Conservation (phyloP, 108 stramenopile genomes). For the Seminavis robusta region DNA sequence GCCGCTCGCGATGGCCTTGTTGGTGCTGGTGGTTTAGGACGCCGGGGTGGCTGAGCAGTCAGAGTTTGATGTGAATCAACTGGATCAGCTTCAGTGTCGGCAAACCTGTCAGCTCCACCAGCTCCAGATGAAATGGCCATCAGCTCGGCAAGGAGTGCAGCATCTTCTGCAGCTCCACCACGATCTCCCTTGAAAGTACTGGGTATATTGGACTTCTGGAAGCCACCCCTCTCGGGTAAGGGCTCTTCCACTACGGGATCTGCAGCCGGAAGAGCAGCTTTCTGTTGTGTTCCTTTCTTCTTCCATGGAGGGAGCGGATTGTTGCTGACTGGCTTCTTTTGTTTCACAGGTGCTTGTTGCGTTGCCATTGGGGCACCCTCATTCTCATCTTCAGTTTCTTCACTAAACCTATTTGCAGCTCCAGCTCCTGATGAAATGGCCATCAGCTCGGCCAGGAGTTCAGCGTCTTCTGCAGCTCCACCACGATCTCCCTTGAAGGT, state of each 20-base stretch:
- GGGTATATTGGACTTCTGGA: slow-evolving; percentile 32
- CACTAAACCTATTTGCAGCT: slow-evolving; percentile 41
- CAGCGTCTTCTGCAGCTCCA: slow-evolving; percentile 72
- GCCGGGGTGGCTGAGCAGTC: neutral
- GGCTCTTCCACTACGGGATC: too few relatives aligned
- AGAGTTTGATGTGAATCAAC: neutral
- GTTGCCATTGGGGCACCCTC: neutral
- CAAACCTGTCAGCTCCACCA: slow-evolving; percentile 28
- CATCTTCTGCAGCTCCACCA: slow-evolving; percentile 69
- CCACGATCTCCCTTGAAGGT: slow-evolving; percentile 73
- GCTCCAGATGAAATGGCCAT: slow-evolving; percentile 58
- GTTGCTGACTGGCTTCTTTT: neutral
- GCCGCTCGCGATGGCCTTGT: neutral
- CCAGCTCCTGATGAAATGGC: slow-evolving; percentile 59
- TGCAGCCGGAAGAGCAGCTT: too few relatives aligned
- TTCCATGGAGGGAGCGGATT: too few relatives aligned
- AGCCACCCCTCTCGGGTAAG: too few relatives aligned
- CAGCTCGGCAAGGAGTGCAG: slow-evolving; percentile 63
- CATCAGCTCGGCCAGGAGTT: slow-evolving; percentile 58
- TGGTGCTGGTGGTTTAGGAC: neutral
- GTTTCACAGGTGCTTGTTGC: neutral
- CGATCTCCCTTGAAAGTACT: slow-evolving; percentile 53
- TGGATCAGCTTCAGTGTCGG: neutral
- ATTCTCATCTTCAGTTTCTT: slow-evolving; percentile 4
- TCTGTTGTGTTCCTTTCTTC: too few relatives aligned